Conservation (phyloP, 768 basidiomycete genomes). For the Lyophyllum shimeji region DNA sequence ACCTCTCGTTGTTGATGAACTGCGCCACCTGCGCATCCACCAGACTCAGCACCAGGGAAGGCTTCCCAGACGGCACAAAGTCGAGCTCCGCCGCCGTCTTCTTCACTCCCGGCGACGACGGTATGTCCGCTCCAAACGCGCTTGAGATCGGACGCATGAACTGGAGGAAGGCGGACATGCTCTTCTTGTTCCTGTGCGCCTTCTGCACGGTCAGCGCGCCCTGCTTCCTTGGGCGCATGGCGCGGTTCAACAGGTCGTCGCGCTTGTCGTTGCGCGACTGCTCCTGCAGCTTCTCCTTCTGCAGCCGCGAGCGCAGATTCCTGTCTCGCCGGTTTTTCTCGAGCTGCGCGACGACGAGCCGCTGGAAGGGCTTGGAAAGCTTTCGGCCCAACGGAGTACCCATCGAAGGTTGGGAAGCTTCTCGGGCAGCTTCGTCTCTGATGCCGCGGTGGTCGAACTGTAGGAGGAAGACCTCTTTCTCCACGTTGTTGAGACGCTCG, state of each 20-base stretch:
- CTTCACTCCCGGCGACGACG: conserved; percentile 42
- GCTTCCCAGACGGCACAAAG: conserved; percentile 71
- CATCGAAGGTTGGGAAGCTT: conserved; percentile 46
- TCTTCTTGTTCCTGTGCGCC: conserved; percentile 85
- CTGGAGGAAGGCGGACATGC: conserved; percentile 82
- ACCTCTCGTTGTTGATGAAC: conserved; percentile 78
- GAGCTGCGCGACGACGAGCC: conserved; percentile 60
- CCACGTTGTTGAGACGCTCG: conserved; percentile 74
- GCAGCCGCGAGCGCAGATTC: conserved; percentile 62
- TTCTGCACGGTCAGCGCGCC: conserved; percentile 49
- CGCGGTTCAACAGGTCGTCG: conserved; percentile 73
- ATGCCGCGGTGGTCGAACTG: conserved; percentile 73
- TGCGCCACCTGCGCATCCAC: conserved; percentile 69
- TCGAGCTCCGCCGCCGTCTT: conserved; percentile 74
- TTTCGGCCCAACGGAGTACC: conserved; percentile 53
- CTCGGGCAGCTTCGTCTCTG: conserved; percentile 73
- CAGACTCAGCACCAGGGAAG: conserved; percentile 71
- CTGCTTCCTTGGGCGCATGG: conserved; percentile 60
- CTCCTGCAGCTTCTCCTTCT: conserved; percentile 76
- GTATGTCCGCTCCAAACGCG: conserved; percentile 71
- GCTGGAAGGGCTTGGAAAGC: conserved; percentile 63
- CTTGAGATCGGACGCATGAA: conserved; percentile 90
- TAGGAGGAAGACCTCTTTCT: conserved; percentile 59
- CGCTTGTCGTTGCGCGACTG: conserved; percentile 71
- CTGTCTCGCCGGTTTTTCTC: conserved; percentile 84